Percentiles rank a stretch among this genome's conserved stretches.
phyloP scores from a whole-genome alignment of 2,329 filamentous ascomycete species.

The Berkeleyomyces basicola region DNA sequence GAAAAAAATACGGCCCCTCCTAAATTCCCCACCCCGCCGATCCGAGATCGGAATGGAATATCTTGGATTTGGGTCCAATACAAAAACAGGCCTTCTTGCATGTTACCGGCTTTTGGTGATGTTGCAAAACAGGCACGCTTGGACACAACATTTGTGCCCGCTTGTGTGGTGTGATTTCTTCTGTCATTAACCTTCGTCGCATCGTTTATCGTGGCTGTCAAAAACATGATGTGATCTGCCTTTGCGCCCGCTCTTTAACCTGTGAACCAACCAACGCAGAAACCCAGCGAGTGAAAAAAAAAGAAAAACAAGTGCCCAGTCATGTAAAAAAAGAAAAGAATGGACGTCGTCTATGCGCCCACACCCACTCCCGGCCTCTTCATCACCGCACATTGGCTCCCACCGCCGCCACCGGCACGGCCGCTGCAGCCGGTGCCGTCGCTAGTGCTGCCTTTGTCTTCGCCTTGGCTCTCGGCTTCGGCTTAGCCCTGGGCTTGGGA shows the following conservation, averaged over 20 bases:
- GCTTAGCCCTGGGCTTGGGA: background rate
- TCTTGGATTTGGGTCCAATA: too few relatives aligned
- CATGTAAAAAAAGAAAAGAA: too few relatives aligned
- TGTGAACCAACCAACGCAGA: background rate
- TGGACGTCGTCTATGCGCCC: too few relatives aligned
- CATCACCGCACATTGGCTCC: constrained; percentile 16
- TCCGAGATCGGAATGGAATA: too few relatives aligned
- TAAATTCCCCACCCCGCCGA: too few relatives aligned
- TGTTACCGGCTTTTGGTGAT: too few relatives aligned
- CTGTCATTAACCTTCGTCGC: background rate
- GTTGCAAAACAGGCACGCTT: too few relatives aligned
- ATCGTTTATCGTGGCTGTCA: background rate
- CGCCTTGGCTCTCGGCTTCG: background rate
- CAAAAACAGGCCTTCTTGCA: too few relatives aligned
- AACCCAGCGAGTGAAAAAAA: background rate
- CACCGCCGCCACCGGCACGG: background rate
- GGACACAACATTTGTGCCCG: too few relatives aligned
- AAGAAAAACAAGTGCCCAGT: too few relatives aligned
- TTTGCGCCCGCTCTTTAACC: too few relatives aligned
- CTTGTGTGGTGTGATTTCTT: background rate
- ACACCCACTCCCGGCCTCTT: constrained; percentile 14
- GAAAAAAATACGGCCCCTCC: too few relatives aligned
- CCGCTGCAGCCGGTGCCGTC: background rate
- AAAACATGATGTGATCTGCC: background rate
- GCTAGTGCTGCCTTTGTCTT: background rate